phyloP scores from a whole-genome alignment of 176 grass and related monocot genomes.

The Aegilops speltoides region DNA sequence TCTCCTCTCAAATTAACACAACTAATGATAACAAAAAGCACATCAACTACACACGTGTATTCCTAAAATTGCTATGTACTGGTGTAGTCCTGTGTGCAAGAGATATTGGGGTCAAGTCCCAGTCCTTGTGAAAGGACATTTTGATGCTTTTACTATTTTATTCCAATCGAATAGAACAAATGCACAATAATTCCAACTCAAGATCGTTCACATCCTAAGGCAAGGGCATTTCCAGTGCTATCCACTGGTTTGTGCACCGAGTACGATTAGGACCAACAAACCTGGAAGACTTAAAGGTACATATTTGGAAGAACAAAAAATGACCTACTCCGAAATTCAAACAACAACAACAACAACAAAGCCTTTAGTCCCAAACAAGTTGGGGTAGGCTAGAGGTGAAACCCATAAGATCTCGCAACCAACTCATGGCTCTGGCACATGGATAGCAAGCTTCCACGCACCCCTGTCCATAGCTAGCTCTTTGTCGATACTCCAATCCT shows the following conservation, averaged over 20 bases:
- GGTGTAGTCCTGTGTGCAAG: neutral
- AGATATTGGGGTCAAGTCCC: neutral
- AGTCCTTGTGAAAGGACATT: neutral
- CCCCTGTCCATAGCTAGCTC: too few relatives aligned
- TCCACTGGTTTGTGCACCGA: neutral
- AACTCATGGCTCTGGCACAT: too few relatives aligned
- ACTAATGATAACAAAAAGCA: constrained; percentile 10
- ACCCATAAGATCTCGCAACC: too few relatives aligned
- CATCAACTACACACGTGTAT: neutral
- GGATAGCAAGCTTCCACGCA: too few relatives aligned
- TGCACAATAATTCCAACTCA: neutral
- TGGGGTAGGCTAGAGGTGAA: too few relatives aligned
- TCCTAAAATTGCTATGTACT: neutral
- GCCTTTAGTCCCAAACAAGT: too few relatives aligned
- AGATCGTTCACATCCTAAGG: neutral
- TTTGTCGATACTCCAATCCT: too few relatives aligned
- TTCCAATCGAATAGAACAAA: neutral
- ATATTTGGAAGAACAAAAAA: too few relatives aligned
- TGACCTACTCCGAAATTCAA: too few relatives aligned
- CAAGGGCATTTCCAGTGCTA: neutral
- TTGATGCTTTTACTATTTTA: neutral
- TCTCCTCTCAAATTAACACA: neutral
- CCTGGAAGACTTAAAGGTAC: neutral
- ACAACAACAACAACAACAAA: too few relatives aligned
- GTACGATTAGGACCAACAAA: neutral